Evolutionary conservation across 352 stramenopile genomes (phyloP).

Genomic region (Phytophthora quininea): DNA sequence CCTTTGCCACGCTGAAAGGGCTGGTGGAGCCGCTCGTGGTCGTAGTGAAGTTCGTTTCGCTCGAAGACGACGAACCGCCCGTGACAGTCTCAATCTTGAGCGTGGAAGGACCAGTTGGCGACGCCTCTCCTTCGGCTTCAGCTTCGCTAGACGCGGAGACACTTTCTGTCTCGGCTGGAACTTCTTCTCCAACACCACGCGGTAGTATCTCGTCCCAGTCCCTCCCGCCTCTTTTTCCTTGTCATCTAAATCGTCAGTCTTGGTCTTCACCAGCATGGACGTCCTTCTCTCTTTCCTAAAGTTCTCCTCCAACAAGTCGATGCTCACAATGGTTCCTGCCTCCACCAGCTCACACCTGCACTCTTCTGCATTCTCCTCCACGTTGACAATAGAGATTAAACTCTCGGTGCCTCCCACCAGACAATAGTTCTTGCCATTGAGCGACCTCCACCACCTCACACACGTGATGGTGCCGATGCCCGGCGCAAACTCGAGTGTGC

Average conservation of each 20-base stretch:
- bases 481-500: slow-evolving; percentile 76
- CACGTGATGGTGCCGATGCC: slow-evolving; percentile 77
- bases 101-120: slow-evolving; percentile 3
- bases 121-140: slow-evolving; percentile 14
- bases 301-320: slow-evolving; percentile 81
- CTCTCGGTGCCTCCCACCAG: slow-evolving; percentile 79
- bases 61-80: slow-evolving; percentile 27
- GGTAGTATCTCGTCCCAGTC: slow-evolving; percentile 63
- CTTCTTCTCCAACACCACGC: slow-evolving; percentile 86
- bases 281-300: slow-evolving; percentile 78
- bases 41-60: slow-evolving; percentile 43
- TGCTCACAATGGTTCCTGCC: slow-evolving; percentile 66
- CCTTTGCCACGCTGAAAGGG: slow-evolving; percentile 25
- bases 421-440: slow-evolving; percentile 86
- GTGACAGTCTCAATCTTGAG: slow-evolving; percentile 34
- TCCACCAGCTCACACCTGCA: slow-evolving; percentile 81
- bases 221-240: slow-evolving; percentile 31
- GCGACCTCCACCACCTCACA: slow-evolving; percentile 77
- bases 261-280: slow-evolving; percentile 84
- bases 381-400: slow-evolving; percentile 87
- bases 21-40: slow-evolving; percentile 23
- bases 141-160: slow-evolving; percentile 21
- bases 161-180: slow-evolving; percentile 42
- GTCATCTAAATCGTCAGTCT: slow-evolving; percentile 40
- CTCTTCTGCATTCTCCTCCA: slow-evolving; percentile 84